Conservation (phyloP, 2,329 filamentous ascomycete genomes). For the Cladosporium halotolerans region DNA sequence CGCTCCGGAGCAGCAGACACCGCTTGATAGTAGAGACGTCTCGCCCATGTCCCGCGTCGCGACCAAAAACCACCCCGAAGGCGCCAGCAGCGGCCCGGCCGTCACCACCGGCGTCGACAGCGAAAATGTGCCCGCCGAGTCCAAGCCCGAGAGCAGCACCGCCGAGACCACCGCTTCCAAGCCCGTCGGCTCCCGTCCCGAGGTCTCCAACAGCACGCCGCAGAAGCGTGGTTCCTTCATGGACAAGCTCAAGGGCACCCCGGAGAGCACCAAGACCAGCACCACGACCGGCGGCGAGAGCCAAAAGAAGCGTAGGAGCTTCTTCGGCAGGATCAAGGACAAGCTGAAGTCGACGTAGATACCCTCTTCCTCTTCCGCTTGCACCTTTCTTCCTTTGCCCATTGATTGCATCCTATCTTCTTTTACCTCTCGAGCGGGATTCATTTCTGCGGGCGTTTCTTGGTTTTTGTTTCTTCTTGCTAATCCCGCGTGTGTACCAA, state of each 20-base stretch:
- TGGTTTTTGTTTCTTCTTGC: background rate
- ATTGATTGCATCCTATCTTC: background rate
- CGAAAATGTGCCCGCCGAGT: conserved; percentile 23
- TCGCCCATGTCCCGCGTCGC: conserved; percentile 12
- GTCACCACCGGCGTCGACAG: conserved; percentile 20
- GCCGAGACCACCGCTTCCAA: conserved; percentile 22
- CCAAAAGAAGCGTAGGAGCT: conserved; percentile 44
- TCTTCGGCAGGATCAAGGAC: conserved; percentile 46
- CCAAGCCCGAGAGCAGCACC: conserved; percentile 16
- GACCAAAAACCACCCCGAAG: conserved; percentile 10
- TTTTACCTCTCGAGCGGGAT: background rate
- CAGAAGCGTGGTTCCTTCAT: conserved; percentile 24
- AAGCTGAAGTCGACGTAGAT: conserved; percentile 32
- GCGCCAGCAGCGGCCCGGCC: background rate
- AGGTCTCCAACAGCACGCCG: conserved; percentile 21
- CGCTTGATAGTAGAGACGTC: conserved; percentile 8
- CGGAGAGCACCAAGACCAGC: conserved; percentile 33
- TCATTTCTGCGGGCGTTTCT: background rate
- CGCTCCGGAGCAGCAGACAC: background rate
- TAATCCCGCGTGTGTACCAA: conserved; percentile 7
- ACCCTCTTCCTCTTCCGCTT: background rate
- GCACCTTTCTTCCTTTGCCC: background rate
- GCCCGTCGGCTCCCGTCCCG: conserved; percentile 21
- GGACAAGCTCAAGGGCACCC: conserved; percentile 30
- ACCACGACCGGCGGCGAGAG: conserved; percentile 23